Base-by-base conservation (phyloP, 495 filamentous ascomycete genomes). In the Sordaria brevicollis region DNA sequence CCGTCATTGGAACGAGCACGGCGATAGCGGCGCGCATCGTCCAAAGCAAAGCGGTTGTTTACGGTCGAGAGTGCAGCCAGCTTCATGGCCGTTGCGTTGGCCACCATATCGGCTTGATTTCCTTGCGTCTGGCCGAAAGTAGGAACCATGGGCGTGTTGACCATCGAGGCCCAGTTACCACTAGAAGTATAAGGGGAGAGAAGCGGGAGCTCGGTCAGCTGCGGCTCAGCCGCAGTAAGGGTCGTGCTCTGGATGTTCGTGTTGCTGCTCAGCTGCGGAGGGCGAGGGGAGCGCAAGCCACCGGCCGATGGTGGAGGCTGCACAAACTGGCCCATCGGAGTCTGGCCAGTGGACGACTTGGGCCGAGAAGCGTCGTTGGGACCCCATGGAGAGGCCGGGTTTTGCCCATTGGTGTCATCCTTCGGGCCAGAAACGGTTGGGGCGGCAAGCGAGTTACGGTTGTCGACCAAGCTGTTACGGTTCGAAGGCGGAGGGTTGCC, bases 21-120 rank as follows among this genome's bases (percentile, higher is more conserved):
- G 66, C 94, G 92, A 79, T 94, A 97, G 79, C 97, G 97, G 71
- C 93, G 92, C 66, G 93, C 93, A 79, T 97, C 94, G 72, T 99
- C 95, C 71, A 99, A 85, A 38, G 96, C 94, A 76, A 99, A 97
- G 21, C 95, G 92, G 80, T 98, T 98, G 82, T 97, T 98, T 68
- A 99, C 95, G 5, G 95, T 99, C 11, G 94, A 97, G 39, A 99
- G 83, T 21, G 95, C 95, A 68, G 95, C 95, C 49, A 99, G 87
- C 80, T 98, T 99, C 95, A 99, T 99, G 17, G 95, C 95, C 10
- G 95, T 98, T 9, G 95, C 96, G 78, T 98, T 98, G 57, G 95
- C 95, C 68, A 99, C 92, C 94, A 99, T 97, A 74, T 99, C 96
- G 17, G 94, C 95, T 66, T 86, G 89, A 38, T 82, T 84, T 36